Percentiles rank a stretch among this genome's conserved stretches.
Conservation (phyloP, 1,284 basidiomycete genomes). For the Earliella scabrosa region DNA sequence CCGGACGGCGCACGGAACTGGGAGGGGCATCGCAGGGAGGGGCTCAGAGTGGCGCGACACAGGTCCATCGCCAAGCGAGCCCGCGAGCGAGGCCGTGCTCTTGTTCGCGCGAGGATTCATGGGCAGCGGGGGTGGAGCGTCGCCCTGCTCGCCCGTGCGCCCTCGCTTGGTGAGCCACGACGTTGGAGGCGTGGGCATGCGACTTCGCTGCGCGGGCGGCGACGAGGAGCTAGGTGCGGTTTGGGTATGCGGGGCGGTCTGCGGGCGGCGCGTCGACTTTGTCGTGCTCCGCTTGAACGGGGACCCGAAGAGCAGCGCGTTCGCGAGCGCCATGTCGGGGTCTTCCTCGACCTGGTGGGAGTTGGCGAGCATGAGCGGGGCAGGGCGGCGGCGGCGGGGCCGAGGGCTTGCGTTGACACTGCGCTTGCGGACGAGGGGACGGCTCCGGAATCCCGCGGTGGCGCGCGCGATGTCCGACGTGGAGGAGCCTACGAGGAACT, state of each 20-base stretch:
- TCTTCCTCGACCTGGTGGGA: conserved; percentile 13
- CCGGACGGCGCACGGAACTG: not conserved
- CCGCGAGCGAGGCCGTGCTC: too few species aligned
- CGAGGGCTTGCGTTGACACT: not conserved
- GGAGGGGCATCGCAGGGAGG: conserved; percentile 8
- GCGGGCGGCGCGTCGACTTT: conserved; percentile 4
- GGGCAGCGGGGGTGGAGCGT: too few species aligned
- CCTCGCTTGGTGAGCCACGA: not conserved
- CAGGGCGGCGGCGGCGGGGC: conserved; percentile 18
- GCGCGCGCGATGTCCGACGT: conserved; percentile 24
- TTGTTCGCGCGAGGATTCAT: too few species aligned
- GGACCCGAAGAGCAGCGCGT: conserved; percentile 4
- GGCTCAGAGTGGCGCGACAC: conserved; percentile 15
- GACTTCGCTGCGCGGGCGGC: not conserved
- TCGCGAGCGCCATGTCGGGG: conserved; percentile 3
- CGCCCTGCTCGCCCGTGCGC: too few species aligned
- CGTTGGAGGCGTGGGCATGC: not conserved
- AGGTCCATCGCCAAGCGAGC: not conserved
- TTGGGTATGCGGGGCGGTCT: conserved; percentile 7
- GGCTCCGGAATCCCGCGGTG: conserved; percentile 21
- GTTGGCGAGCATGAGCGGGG: conserved; percentile 23
- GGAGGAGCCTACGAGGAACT: conserved; percentile 30
- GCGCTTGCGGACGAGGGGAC: not conserved
- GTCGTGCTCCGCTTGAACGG: not conserved
- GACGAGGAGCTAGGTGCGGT: not conserved